Percentiles rank a stretch among this genome's conserved stretches.
Evolutionary conservation across 495 filamentous ascomycete genomes (phyloP).

Genomic region (Neurospora tetrasperma): DNA sequence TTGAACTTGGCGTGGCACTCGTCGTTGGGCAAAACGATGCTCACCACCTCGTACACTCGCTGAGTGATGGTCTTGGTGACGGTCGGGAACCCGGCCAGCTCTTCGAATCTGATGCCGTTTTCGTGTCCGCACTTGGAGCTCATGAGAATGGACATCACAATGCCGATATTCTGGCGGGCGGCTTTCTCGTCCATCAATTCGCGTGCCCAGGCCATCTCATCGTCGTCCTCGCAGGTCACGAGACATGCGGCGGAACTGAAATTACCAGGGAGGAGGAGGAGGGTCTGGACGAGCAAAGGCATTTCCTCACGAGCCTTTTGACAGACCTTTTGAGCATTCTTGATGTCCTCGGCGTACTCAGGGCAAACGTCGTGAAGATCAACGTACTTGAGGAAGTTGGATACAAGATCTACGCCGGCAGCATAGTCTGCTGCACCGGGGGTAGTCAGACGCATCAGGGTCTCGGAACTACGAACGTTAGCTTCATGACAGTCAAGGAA

Average conservation of each 20-base stretch:
- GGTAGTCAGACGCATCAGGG: conserved; percentile 10
- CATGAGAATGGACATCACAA: conserved; percentile 11
- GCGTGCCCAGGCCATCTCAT: neutral
- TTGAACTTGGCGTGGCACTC: conserved; percentile 9
- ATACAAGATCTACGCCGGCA: conserved; percentile 43
- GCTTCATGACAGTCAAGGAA: neutral
- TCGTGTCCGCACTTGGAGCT: neutral
- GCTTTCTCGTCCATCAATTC: conserved; percentile 7
- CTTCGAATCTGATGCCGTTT: neutral
- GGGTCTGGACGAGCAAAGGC: conserved; percentile 41
- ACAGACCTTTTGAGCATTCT: conserved; percentile 56
- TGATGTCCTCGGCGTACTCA: conserved; percentile 59
- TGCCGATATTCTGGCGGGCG: conserved; percentile 4
- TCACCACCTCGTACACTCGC: conserved; percentile 26
- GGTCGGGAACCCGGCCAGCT: neutral
- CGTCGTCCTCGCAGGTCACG: conserved; percentile 17
- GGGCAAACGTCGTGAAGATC: conserved; percentile 75
- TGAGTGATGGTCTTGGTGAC: conserved; percentile 9
- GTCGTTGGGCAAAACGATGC: conserved; percentile 18
- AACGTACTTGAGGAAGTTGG: conserved; percentile 85
- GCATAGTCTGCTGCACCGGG: conserved; percentile 5
- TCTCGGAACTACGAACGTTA: conserved; percentile 11
- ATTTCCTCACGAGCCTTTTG: conserved; percentile 58
- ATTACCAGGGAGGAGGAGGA: conserved; percentile 48
- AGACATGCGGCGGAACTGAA: conserved; percentile 53